Evolutionary conservation across 1,139 yeast genomes (phyloP), one percentile per base, ranked within the genome.

Genomic region (Yamadazyma taylorii): DNA sequence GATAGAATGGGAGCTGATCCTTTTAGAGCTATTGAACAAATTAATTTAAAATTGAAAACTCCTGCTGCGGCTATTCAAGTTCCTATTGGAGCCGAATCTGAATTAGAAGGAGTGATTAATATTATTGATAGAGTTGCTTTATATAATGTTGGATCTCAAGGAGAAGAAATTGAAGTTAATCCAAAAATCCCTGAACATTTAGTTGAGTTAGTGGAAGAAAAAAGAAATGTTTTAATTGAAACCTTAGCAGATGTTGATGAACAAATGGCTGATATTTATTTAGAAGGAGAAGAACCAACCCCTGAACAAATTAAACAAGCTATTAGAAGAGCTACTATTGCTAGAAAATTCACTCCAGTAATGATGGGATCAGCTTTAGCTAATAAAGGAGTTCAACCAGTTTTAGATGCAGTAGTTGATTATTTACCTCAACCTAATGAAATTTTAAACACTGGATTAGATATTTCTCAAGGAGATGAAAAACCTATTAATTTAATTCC

Each of bases 311-410:
- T 92, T 48, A 81, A 85, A 57, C 79, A 62, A 38, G 97, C 96
- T 28, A 92, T 92, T 50, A 84, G 98, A 64, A 81, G 97, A 56
- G 79, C 97, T 37, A 92, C 98, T n/a, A 90, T 92, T 65, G 95
- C 90, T 27, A 81, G 97, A 69, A 86, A 79, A 61, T 92, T 92
- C 70, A 88, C 97, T 16, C 98, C 98, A n/a, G 97, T 92, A 12
- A 73, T 92, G 51, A 92, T 92, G 97, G 98, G 98, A 24, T 88
- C 97, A 36, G 98, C 98, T 19, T 75, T 92, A 48, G 98, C 97
- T 38, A 92, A 92, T 66, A 85, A 84, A 51, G 96, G 97, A 63
- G 75, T 92, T 46, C 98, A 92, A 69, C 88, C 92, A 17, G 97
- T 92, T 30, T 75, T 92, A 52, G 97, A 92, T 61, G 92, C 97